phyloP scores from a whole-genome alignment of 2,329 filamentous ascomycete species.

The Akanthomyces dipterigenus region DNA sequence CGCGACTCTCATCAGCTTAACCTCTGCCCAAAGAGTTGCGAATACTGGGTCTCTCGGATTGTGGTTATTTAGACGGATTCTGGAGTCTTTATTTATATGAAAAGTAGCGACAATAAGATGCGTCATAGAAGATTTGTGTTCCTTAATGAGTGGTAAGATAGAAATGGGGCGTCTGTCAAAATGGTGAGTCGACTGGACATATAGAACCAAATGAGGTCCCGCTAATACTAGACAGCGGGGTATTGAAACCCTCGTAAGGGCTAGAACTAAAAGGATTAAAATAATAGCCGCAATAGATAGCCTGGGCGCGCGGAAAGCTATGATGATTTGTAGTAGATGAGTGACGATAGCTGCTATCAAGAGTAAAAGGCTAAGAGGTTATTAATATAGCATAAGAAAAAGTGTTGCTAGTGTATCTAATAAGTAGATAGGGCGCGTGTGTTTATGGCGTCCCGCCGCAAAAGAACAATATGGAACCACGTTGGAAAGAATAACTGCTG shows the following conservation, averaged over 20 bases:
- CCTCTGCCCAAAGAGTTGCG: conserved; percentile 68
- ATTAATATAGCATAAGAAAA: no score
- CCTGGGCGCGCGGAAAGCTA: neutral
- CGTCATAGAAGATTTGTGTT: conserved; percentile 45
- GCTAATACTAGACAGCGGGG: neutral
- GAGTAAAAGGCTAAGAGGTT: no score
- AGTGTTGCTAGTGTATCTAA: no score
- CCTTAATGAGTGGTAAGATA: conserved; percentile 39
- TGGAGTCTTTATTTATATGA: conserved; percentile 62
- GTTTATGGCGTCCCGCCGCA: no score
- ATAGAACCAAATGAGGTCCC: conserved; percentile 36
- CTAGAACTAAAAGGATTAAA: neutral
- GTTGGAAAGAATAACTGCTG: no score
- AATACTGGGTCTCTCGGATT: conserved; percentile 56
- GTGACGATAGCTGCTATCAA: no score
- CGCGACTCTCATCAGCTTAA: conserved; percentile 56
- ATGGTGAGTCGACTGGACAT: conserved; percentile 44
- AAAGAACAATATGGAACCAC: no score
- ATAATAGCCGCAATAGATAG: neutral
- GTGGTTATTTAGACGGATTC: conserved; percentile 71
- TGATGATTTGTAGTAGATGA: neutral
- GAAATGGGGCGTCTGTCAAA: conserved; percentile 35
- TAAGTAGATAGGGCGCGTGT: no score
- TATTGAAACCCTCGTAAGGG: neutral
- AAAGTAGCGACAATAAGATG: conserved; percentile 79